Evolutionary conservation across 2,329 filamentous ascomycete genomes (phyloP).

Genomic region (Claviceps paspali): DNA sequence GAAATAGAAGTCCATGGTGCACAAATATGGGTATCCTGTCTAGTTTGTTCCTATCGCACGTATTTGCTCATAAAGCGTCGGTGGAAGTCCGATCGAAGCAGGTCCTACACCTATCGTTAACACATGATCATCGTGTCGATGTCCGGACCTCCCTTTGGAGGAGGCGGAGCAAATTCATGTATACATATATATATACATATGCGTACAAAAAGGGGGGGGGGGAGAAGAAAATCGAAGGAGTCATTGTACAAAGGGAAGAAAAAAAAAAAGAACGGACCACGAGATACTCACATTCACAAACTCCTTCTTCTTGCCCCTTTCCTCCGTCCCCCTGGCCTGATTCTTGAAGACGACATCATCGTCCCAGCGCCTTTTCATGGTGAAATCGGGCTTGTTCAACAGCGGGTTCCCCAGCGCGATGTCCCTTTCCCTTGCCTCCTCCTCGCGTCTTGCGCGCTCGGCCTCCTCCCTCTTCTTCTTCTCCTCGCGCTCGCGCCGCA

Average conservation of each 20-base stretch:
- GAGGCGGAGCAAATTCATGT: no score
- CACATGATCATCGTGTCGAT: neutral
- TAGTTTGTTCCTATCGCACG: slow-evolving; percentile 28
- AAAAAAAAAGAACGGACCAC: neutral
- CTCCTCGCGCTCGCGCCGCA: slow-evolving; percentile 56
- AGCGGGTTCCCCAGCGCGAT: slow-evolving; percentile 88
- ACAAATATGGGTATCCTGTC: slow-evolving; percentile 11
- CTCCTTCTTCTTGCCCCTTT: slow-evolving; percentile 80
- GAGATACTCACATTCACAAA: slow-evolving; percentile 70
- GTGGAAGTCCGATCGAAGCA: slow-evolving; percentile 91
- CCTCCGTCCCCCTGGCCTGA: slow-evolving; percentile 86
- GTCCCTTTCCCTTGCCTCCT: slow-evolving; percentile 71
- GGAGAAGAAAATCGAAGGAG: neutral
- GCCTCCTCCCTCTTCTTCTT: slow-evolving; percentile 44
- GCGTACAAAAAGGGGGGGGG: neutral
- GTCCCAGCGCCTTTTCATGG: slow-evolving; percentile 86
- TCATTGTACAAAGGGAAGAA: neutral
- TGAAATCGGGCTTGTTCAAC: slow-evolving; percentile 77
- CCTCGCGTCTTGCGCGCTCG: slow-evolving; percentile 63
- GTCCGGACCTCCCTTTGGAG: neutral
- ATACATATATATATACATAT: no score
- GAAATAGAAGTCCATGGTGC: neutral
- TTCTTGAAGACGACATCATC: slow-evolving; percentile 99
- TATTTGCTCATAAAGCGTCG: slow-evolving; percentile 83
- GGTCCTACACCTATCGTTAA: slow-evolving; percentile 37